These are phyloP conservation scores for Cudoniella acicularis DNA, from an alignment of 495 filamentous ascomycete species.

Conservation along the genomic window DNA sequence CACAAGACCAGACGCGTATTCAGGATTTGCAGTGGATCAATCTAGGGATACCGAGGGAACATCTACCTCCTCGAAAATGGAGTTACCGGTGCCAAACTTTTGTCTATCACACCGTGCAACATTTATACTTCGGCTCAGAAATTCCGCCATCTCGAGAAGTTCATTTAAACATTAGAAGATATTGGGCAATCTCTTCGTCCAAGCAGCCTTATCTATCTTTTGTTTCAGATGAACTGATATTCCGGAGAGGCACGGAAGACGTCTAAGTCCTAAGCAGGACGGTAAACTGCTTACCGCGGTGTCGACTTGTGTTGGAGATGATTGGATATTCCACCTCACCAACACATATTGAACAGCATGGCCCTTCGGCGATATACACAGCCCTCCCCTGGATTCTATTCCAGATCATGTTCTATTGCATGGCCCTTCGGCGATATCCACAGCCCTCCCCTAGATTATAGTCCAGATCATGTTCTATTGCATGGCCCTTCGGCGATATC, in stretches of 20 bases:
- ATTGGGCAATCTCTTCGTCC: constrained; percentile 5
- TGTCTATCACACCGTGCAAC: neutral
- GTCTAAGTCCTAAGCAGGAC: constrained; percentile 9
- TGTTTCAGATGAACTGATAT: neutral
- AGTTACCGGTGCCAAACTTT: neutral
- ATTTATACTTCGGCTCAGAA: neutral
- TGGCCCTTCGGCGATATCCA: too few relatives aligned
- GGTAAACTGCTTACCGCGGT: constrained; percentile 8
- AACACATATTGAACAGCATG: neutral
- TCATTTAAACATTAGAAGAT: neutral
- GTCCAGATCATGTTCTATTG: too few relatives aligned
- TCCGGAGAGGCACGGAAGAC: constrained; percentile 2
- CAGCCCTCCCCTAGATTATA: too few relatives aligned
- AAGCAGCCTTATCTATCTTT: neutral
- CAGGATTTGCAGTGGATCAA: too few relatives aligned
- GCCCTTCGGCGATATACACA: too few relatives aligned
- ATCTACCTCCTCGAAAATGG: too few relatives aligned
- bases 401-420: too few relatives aligned
- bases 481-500: too few relatives aligned
- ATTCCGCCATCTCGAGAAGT: neutral
- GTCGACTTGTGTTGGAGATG: constrained; percentile 2
- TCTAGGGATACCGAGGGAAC: too few relatives aligned
- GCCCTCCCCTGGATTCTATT: too few relatives aligned
- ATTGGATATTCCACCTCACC: neutral
- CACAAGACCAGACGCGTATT: too few relatives aligned